phyloP scores from a whole-genome alignment of 1,284 basidiomycete genomes.

The Anthracocystis walkeri region DNA sequence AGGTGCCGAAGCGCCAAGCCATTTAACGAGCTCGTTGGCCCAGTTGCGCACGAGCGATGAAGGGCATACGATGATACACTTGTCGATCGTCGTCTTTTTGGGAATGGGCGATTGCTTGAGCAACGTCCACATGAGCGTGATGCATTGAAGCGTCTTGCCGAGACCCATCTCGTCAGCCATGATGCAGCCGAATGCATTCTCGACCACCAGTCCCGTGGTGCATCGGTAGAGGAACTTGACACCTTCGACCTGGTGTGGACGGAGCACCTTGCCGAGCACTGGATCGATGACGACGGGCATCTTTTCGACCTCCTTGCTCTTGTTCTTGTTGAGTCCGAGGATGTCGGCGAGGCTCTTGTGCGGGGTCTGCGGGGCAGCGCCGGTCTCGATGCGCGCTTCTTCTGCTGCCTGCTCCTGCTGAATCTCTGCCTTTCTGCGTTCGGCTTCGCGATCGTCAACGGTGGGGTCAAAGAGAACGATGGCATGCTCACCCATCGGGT shows the following conservation, averaged over 20 bases:
- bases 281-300: constrained; percentile 98
- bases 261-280: constrained; percentile 76
- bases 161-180: constrained; percentile 99
- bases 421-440: constrained; percentile 51
- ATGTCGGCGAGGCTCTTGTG: constrained; percentile 90
- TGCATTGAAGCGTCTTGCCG: constrained; percentile 93
- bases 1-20: constrained; percentile 65
- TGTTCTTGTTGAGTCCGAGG: constrained; percentile 74
- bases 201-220: constrained; percentile 90
- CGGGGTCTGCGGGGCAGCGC: constrained; percentile 73
- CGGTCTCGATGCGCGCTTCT: constrained; percentile 35
- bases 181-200: constrained; percentile 95
- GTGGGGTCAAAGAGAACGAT: constrained; percentile 98
- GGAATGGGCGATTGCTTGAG: constrained; percentile 93
- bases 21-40: constrained; percentile 86
- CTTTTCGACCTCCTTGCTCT: constrained; percentile 73
- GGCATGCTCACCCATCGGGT: constrained; percentile 97
- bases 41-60: constrained; percentile 97
- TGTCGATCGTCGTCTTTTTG: constrained; percentile 89
- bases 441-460: constrained; percentile 76
- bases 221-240: constrained; percentile 98
- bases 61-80: constrained; percentile 97
- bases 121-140: constrained; percentile 95
- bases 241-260: constrained; percentile 73
- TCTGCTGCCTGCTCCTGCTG: constrained; percentile 47